Percentiles rank a stretch among this genome's conserved stretches.
phyloP scores from a whole-genome alignment of 768 basidiomycete species.

The Tephrocybe rancida region DNA sequence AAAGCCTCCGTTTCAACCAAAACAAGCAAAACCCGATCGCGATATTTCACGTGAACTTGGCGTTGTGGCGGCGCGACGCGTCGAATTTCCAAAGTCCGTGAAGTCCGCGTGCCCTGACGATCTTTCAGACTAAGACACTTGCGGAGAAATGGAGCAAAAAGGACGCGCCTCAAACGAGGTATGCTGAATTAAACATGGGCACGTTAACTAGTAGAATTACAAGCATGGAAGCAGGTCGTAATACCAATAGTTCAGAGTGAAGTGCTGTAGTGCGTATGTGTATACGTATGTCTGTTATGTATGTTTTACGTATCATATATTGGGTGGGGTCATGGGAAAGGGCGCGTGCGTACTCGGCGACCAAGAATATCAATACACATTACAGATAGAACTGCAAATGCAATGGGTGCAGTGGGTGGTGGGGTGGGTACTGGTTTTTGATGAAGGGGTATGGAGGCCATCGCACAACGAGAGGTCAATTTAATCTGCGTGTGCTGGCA shows the following conservation, averaged over 20 bases:
- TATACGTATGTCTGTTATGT: conserved; percentile 5
- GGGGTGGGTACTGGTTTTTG: conserved; percentile 13
- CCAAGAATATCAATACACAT: conserved; percentile 24
- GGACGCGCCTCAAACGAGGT: conserved; percentile 1
- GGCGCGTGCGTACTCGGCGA: background rate
- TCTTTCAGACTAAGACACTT: background rate
- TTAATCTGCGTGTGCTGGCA: conserved; percentile 18
- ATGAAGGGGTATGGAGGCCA: conserved; percentile 20
- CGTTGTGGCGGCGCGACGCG: too few species aligned
- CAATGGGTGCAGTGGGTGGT: too few species aligned
- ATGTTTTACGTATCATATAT: background rate
- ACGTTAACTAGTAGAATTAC: conserved; percentile 18
- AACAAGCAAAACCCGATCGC: too few species aligned
- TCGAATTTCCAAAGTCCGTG: background rate
- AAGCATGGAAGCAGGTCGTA: conserved; percentile 1
- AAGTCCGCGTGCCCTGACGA: background rate
- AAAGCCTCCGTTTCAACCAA: too few species aligned
- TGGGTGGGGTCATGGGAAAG: background rate
- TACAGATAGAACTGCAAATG: background rate
- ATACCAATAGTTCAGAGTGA: background rate
- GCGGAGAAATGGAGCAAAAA: too few species aligned
- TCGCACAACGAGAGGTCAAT: conserved; percentile 18
- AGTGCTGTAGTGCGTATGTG: background rate
- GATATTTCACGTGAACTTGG: too few species aligned
- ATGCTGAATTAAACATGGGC: conserved; percentile 4